Conservation (phyloP, 2,329 filamentous ascomycete genomes). For the Penicillium sp. region DNA sequence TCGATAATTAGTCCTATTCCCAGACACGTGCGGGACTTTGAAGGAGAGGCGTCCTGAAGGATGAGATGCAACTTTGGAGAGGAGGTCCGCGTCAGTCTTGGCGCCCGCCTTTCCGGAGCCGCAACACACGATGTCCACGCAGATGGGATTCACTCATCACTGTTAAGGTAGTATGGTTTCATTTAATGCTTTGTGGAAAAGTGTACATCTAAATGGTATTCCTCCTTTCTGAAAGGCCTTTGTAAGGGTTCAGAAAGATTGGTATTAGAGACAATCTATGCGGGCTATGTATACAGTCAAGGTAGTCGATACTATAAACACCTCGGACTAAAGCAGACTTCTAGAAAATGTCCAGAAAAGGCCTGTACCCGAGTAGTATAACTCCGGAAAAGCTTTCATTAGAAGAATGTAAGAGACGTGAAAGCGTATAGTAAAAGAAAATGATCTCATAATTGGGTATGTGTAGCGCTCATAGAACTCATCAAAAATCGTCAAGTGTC, state of each 20-base stretch:
- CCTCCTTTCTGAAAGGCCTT: background rate
- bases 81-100: constrained; percentile 1
- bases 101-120: background rate
- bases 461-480: background rate
- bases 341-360: background rate
- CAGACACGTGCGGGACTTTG: background rate
- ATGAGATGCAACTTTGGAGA: background rate
- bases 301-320: background rate
- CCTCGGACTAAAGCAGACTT: too few species aligned
- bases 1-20: background rate
- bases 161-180: background rate
- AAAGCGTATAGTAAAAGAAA: background rate
- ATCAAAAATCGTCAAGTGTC: background rate
- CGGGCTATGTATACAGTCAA: background rate
- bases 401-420: background rate
- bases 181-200: background rate
- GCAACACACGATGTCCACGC: background rate
- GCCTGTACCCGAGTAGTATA: background rate
- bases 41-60: background rate
- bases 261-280: background rate
- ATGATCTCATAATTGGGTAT: background rate
- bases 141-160: background rate
- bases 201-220: background rate
- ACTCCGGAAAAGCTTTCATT: background rate
- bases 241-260: background rate